A percentile compares a stretch with the other conserved stretches of the same genome.
phyloP scores from a whole-genome alignment of 768 basidiomycete species.

The Mycena floridula region DNA sequence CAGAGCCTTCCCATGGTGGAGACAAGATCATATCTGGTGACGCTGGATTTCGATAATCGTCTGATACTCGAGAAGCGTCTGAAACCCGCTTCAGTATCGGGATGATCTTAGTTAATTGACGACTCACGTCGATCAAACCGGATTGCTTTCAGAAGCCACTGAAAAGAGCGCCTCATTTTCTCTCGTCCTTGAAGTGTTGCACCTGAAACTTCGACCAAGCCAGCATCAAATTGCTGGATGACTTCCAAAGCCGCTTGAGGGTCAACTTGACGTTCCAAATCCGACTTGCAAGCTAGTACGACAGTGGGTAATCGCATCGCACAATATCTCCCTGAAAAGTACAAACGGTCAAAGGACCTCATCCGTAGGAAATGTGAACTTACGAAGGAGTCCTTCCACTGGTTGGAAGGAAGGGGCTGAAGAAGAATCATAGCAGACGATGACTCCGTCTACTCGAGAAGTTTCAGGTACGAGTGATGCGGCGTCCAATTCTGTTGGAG shows the following conservation, averaged over 20 bases:
- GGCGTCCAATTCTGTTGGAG: constrained; percentile 24
- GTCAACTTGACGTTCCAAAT: constrained; percentile 55
- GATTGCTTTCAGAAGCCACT: constrained; percentile 66
- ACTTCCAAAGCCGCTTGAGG: constrained; percentile 44
- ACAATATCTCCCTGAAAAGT: constrained; percentile 46
- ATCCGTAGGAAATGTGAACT: constrained; percentile 4
- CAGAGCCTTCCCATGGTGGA: constrained; percentile 51
- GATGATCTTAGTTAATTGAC: neutral
- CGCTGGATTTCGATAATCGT: constrained; percentile 60
- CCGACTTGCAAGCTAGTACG: constrained; percentile 85
- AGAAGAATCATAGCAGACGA: constrained; percentile 83
- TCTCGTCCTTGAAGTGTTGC: constrained; percentile 50
- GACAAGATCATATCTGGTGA: constrained; percentile 55
- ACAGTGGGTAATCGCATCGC: constrained; percentile 56
- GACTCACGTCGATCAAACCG: constrained; percentile 42
- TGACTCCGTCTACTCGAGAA: constrained; percentile 65
- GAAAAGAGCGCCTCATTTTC: constrained; percentile 71
- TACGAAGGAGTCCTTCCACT: constrained; percentile 67
- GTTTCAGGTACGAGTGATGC: constrained; percentile 44
- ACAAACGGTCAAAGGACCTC: constrained; percentile 8
- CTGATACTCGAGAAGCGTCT: constrained; percentile 27
- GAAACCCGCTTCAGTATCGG: neutral
- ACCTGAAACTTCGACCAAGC: constrained; percentile 70
- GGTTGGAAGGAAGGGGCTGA: constrained; percentile 55
- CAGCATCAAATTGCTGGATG: constrained; percentile 61